Evolutionary conservation across 192 early-diverging fungal species (phyloP), one percentile per base, ranked within the genome.

Genomic region (Coemansia sp.): DNA sequence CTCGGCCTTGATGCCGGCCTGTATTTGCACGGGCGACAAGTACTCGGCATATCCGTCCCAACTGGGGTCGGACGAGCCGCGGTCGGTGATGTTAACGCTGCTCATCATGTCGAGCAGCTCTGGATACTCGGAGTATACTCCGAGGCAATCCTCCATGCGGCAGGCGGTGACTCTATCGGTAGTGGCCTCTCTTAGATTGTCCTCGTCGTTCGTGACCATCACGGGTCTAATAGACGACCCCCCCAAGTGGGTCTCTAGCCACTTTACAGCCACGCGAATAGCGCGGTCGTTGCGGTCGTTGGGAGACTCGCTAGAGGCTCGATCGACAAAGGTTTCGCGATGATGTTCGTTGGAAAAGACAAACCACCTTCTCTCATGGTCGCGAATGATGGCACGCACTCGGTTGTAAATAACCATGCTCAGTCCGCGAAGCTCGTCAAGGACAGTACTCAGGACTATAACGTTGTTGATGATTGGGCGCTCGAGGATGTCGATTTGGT

Each of bases 291-390:
- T 99, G 56, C 93, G 84, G 63, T 99, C 97, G 60, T 99, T 99
- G 9, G 91, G 88, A 0, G 90, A 85, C 74, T 99, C 97, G 41
- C 85, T 87, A 36, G 88, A 78, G 8, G 83, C 60, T 35, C 86
- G 84, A 43, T 97, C 92, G 24, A 94, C 85, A 83, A 88, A 97
- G 3, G 93, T 93, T 17, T 93, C 93, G 8, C 88, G 71, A 72
- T 93, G 88, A 65, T 95, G 92, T 65, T 99, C 95, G 76, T 99
- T 99, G 2, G 89, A 93, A 76, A 99, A 99, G 32, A 97, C 89
- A 69, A 88, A 95, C 74, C 93, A 95, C 8, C 83, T 83, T 24
- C 90, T 86, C n/a, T 85, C 85, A 10, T 72, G 73, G 48, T 95
- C 90, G 19, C 80, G 70, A 26, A 92, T 75, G 29, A 99, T 70